Percentiles rank a stretch among this genome's conserved stretches.
Conservation (phyloP, 208 protist genomes). For the Leishmania arabica region DNA sequence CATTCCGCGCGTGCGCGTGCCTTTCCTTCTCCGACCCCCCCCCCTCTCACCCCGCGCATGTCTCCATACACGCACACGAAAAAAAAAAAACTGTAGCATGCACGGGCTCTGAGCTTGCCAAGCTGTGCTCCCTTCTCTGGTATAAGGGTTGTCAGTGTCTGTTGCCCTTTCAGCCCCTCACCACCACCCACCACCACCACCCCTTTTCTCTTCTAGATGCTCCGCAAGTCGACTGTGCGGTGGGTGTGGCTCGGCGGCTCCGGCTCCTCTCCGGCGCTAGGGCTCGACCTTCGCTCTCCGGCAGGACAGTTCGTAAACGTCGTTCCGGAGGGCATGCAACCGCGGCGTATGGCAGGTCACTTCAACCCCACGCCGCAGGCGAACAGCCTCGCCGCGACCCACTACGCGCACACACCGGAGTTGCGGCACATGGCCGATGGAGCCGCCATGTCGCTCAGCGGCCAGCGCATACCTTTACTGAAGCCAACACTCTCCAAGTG, state of each 20-base stretch:
- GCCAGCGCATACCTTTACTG: constrained; percentile 29
- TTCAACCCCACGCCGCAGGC: constrained; percentile 42
- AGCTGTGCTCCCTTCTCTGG: not conserved
- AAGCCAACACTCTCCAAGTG: constrained; percentile 47
- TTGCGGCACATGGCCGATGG: constrained; percentile 30
- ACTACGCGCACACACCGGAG: constrained; percentile 28
- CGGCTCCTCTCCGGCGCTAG: constrained; percentile 50
- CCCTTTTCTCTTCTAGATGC: constrained; percentile 29
- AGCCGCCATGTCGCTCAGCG: constrained; percentile 15
- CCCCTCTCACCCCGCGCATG: not conserved
- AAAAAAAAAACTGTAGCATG: not conserved
- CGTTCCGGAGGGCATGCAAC: constrained; percentile 50
- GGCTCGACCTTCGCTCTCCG: constrained; percentile 55
- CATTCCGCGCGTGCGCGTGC: not conserved
- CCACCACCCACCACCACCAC: not conserved
- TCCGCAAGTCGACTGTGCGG: constrained; percentile 27
- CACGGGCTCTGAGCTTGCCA: not conserved
- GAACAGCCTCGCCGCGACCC: constrained; percentile 28
- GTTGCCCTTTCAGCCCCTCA: not conserved
- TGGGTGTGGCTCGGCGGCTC: constrained; percentile 74
- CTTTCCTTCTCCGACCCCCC: not conserved
- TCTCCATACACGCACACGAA: not conserved
- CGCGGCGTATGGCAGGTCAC: constrained; percentile 31
- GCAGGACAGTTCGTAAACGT: constrained; percentile 80
- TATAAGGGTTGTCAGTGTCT: not conserved